Evolutionary conservation across 768 basidiomycete genomes (phyloP).

Genomic region (Hebeloma cylindrosporum): DNA sequence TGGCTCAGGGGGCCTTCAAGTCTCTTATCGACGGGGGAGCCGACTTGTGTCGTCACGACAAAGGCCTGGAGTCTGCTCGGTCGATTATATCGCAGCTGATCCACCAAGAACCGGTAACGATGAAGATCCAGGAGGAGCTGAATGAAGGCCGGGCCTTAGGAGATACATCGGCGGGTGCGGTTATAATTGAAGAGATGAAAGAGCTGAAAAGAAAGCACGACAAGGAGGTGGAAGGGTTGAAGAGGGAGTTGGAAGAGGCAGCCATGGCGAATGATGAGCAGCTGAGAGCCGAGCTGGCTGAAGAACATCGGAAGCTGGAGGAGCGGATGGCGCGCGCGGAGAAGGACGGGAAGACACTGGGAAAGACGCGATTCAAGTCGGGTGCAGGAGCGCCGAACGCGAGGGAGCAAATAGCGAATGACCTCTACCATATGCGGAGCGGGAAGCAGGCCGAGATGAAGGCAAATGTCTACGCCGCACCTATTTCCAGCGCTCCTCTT

Average conservation of each 20-base stretch:
- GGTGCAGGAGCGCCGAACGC: no score
- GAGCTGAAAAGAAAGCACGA: constrained; percentile 12
- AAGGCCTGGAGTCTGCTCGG: constrained; percentile 29
- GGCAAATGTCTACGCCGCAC: no score
- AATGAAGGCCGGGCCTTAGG: constrained; percentile 25
- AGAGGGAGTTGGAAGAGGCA: constrained; percentile 13
- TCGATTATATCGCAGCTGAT: constrained; percentile 32
- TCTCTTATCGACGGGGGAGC: constrained; percentile 43
- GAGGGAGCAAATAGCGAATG: no score
- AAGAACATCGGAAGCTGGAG: constrained; percentile 5
- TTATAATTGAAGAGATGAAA: constrained; percentile 16
- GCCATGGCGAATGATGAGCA: constrained; percentile 2
- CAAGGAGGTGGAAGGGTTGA: constrained; percentile 15
- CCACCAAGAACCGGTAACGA: constrained; percentile 6
- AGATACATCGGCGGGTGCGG: constrained; percentile 36
- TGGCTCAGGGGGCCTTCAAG: constrained; percentile 35
- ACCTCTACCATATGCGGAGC: no score
- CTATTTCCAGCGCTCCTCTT: no score
- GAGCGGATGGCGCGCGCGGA: not conserved
- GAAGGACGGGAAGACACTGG: not conserved
- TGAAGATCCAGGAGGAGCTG: constrained; percentile 21
- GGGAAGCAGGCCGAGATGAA: no score
- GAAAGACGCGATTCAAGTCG: no score
- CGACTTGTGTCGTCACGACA: constrained; percentile 35
- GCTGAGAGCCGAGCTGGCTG: constrained; percentile 5